phyloP scores from a whole-genome alignment of 139 green algal genomes.

The Micractinium conductrix region DNA sequence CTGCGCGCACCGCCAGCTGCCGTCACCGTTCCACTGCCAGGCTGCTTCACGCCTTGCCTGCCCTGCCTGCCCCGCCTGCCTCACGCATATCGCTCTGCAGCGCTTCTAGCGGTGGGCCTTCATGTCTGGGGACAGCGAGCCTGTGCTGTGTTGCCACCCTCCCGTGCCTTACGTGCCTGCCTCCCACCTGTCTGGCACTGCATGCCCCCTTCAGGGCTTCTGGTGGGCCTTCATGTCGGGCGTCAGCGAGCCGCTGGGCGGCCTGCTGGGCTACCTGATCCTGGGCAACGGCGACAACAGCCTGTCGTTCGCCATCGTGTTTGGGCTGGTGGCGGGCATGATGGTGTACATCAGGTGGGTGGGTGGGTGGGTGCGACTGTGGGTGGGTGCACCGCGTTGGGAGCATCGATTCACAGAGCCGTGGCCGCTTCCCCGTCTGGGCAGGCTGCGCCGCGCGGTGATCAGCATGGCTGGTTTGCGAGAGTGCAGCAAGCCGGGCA shows the following conservation, averaged over 20 bases:
- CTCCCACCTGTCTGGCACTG: background rate
- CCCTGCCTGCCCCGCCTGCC: too few species aligned
- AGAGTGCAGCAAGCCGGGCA: too few species aligned
- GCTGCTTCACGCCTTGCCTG: too few species aligned
- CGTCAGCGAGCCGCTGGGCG: conserved; percentile 79
- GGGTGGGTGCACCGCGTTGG: too few species aligned
- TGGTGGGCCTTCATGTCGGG: conserved; percentile 72
- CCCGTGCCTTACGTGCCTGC: background rate
- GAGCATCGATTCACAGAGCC: too few species aligned
- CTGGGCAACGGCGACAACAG: conserved; percentile 20
- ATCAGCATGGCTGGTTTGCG: too few species aligned
- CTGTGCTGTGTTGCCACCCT: background rate
- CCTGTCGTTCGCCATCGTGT: conserved; percentile 61
- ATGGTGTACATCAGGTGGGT: background rate
- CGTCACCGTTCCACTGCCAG: too few species aligned
- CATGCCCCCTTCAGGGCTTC: conserved; percentile 53
- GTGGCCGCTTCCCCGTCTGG: too few species aligned
- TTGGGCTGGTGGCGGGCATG: conserved; percentile 66
- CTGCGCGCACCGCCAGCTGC: too few species aligned
- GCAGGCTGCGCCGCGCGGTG: too few species aligned
- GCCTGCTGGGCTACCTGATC: conserved; percentile 56
- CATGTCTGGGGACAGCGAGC: background rate
- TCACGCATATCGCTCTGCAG: too few species aligned
- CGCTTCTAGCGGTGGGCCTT: background rate
- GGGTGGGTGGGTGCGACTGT: background rate